A percentile compares a stretch with the other conserved stretches of the same genome.
phyloP scores from a whole-genome alignment of 345 rosid genomes.

The Eucalyptus sp. region DNA sequence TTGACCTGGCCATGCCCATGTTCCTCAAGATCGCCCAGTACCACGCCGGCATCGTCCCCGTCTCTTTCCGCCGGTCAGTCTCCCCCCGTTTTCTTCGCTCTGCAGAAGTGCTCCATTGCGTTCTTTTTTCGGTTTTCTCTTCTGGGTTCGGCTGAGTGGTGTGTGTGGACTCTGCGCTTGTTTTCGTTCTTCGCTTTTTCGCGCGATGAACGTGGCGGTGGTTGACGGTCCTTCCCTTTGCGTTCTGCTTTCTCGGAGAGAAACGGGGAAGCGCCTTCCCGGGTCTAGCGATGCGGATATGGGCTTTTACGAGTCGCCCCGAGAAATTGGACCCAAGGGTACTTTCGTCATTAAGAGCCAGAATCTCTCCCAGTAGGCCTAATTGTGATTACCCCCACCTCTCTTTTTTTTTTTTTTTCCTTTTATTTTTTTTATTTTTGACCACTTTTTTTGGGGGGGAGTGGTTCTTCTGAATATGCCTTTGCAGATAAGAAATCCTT shows the following conservation, averaged over 20 bases:
- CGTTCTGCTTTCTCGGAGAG: neutral
- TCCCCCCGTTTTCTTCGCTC: neutral
- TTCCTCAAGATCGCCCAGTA: slow-evolving; percentile 88
- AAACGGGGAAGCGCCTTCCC: neutral
- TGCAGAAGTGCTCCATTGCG: neutral
- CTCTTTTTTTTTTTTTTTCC: neutral
- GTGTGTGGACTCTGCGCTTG: neutral
- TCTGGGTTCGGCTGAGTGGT: neutral
- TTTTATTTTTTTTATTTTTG: neutral
- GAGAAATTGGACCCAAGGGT: neutral
- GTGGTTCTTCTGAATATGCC: neutral
- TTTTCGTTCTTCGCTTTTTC: neutral
- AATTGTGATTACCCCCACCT: neutral
- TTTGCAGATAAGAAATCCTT: neutral
- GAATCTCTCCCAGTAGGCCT: neutral
- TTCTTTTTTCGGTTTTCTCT: neutral
- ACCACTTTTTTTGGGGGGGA: neutral
- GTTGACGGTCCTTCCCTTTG: neutral
- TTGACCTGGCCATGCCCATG: slow-evolving; percentile 99
- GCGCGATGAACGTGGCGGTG: neutral
- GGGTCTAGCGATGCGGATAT: neutral
- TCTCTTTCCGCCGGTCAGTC: slow-evolving; percentile 59
- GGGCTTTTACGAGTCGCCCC: neutral
- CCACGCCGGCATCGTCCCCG: slow-evolving; percentile 96
- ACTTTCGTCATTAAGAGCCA: neutral